Evolutionary conservation across 2,329 filamentous ascomycete genomes (phyloP).

Genomic region (Claviceps africana): DNA sequence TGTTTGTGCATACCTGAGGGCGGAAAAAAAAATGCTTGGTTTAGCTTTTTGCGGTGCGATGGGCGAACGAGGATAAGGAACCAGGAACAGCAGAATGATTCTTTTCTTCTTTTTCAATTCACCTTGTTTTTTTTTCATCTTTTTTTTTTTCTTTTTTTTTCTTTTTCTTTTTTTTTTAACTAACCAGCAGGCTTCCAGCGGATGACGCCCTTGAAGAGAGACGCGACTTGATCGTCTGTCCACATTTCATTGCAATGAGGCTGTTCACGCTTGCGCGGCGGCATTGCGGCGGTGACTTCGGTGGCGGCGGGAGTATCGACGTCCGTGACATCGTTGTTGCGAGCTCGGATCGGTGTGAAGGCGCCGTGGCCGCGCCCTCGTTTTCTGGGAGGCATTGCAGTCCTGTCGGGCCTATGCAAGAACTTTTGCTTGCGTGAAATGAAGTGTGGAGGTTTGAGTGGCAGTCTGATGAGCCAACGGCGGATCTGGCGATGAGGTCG

Average conservation of each 20-base stretch:
- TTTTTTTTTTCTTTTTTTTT: not conserved
- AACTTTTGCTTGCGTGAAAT: not conserved
- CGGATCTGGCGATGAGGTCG: not conserved
- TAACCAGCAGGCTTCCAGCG: slow-evolving; percentile 90
- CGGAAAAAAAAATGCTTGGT: not conserved
- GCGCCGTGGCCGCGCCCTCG: slow-evolving; percentile 42
- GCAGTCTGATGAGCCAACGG: not conserved
- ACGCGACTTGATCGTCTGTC: slow-evolving; percentile 92
- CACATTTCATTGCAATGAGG: slow-evolving; percentile 50
- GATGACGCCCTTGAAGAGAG: slow-evolving; percentile 84
- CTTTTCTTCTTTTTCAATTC: no score
- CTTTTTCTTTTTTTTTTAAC: no score
- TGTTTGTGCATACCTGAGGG: slow-evolving; percentile 74
- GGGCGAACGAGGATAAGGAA: not conserved
- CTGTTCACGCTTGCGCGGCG: slow-evolving; percentile 10
- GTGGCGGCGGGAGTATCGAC: slow-evolving; percentile 41
- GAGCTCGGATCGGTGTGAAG: slow-evolving; percentile 39
- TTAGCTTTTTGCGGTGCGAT: not conserved
- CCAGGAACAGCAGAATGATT: not conserved
- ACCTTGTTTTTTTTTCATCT: no score
- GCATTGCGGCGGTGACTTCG: slow-evolving; percentile 28
- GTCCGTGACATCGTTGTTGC: slow-evolving; percentile 48
- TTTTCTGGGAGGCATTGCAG: slow-evolving; percentile 55
- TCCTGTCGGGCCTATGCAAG: not conserved
- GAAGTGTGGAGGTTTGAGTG: not conserved